Conservation (phyloP, 768 basidiomycete species). For the Russula virescens region DNA sequence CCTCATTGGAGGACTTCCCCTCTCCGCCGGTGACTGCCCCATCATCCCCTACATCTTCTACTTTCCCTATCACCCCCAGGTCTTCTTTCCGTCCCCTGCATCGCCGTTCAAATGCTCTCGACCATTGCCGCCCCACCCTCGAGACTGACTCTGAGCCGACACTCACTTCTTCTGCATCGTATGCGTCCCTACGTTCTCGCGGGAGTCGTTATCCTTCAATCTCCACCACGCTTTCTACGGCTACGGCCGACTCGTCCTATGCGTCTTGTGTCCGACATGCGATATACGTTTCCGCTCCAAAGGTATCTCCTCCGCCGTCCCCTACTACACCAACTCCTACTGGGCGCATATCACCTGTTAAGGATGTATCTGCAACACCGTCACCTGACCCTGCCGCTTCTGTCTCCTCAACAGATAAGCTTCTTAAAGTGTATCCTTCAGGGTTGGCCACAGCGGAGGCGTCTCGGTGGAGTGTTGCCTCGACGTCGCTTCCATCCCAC, state of each 20-base stretch:
- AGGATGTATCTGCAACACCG: background rate
- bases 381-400: background rate
- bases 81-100: slow-evolving; percentile 21
- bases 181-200: slow-evolving; percentile 23
- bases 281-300: slow-evolving; percentile 14
- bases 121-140: background rate
- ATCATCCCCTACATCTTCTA: slow-evolving; percentile 20
- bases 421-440: slow-evolving; percentile 21
- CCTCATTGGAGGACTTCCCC: slow-evolving; percentile 15
- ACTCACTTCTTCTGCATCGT: slow-evolving; percentile 24
- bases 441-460: slow-evolving; percentile 10
- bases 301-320: slow-evolving; percentile 11
- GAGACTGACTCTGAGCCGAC: slow-evolving; percentile 18
- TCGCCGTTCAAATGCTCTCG: slow-evolving; percentile 20
- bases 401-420: slow-evolving; percentile 3
- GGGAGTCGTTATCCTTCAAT: slow-evolving; percentile 24
- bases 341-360: background rate
- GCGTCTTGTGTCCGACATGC: slow-evolving; percentile 14
- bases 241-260: slow-evolving; percentile 14
- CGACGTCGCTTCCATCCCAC: slow-evolving; percentile 15
- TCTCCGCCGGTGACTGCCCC: slow-evolving; percentile 15
- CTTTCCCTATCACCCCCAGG: slow-evolving; percentile 19
- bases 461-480: slow-evolving; percentile 24
- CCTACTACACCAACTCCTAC: slow-evolving; percentile 19
- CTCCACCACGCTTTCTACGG: slow-evolving; percentile 23